Evolutionary conservation across 2,329 filamentous ascomycete species (phyloP).

Genomic region (Aureobasidium sp.): DNA sequence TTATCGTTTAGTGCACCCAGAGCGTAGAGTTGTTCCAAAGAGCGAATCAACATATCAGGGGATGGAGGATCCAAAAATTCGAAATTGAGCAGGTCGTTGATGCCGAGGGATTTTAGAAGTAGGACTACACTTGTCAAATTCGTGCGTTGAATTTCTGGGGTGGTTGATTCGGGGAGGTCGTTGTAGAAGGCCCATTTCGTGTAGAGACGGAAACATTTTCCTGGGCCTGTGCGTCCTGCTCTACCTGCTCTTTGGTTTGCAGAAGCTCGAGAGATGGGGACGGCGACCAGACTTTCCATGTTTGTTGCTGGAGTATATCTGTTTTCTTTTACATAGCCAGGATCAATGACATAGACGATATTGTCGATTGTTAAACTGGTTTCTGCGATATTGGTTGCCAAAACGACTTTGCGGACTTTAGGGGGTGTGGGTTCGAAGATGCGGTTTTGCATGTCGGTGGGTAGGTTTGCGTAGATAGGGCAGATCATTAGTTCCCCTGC

Average conservation of each 20-base stretch:
- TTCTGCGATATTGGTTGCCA: conserved; percentile 96
- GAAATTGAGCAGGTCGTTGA: conserved; percentile 87
- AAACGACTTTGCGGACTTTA: conserved; percentile 77
- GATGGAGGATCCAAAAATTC: conserved; percentile 94
- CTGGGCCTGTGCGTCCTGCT: conserved; percentile 83
- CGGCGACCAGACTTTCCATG: conserved; percentile 86
- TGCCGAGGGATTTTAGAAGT: conserved; percentile 79
- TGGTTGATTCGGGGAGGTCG: conserved; percentile 86
- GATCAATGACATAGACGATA: conserved; percentile 92
- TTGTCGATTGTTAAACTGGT: conserved; percentile 93
- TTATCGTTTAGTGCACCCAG: conserved; percentile 81
- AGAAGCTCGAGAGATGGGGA: conserved; percentile 82
- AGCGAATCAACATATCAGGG: conserved; percentile 78
- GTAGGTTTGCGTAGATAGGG: conserved; percentile 90
- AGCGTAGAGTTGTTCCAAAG: conserved; percentile 84
- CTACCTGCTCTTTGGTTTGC: conserved; percentile 90
- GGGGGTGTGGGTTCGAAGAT: conserved; percentile 92
- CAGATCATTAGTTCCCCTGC: conserved; percentile 82
- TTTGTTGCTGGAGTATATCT: conserved; percentile 84
- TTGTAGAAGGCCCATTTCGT: conserved; percentile 85
- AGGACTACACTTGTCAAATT: conserved; percentile 80
- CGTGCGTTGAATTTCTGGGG: conserved; percentile 85
- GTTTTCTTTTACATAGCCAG: conserved; percentile 92
- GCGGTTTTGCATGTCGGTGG: conserved; percentile 80
- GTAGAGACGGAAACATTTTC: conserved; percentile 88